A percentile compares a stretch with the other conserved stretches of the same genome.
phyloP scores from a whole-genome alignment of 345 rosid genomes.

The Aurinia saxatilis region DNA sequence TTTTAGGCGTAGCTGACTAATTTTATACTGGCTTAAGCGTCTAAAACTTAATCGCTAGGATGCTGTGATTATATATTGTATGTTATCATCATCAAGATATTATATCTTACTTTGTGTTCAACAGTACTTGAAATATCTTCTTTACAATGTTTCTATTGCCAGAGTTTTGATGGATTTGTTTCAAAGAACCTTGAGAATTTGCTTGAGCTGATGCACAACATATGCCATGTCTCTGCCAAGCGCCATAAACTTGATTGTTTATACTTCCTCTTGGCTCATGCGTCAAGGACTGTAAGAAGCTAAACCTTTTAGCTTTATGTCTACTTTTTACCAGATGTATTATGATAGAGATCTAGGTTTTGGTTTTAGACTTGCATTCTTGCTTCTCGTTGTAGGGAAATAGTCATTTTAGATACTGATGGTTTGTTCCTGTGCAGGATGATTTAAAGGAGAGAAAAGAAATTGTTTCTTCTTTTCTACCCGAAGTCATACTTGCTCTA shows the following conservation, averaged over 20 bases:
- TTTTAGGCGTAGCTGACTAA: constrained; percentile 3
- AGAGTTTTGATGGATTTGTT: constrained; percentile 54
- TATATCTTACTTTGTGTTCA: neutral
- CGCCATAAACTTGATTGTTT: constrained; percentile 89
- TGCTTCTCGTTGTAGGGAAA: neutral
- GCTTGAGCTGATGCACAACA: constrained; percentile 64
- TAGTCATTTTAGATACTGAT: neutral
- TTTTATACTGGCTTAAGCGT: neutral
- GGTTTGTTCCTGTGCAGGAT: constrained; percentile 35
- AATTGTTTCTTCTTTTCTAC: constrained; percentile 66
- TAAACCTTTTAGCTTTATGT: constrained; percentile 2
- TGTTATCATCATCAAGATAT: neutral
- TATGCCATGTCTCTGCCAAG: constrained; percentile 91
- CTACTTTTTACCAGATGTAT: constrained; percentile 4
- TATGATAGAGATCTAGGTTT: neutral
- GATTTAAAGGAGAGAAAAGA: constrained; percentile 46
- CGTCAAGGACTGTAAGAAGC: constrained; percentile 42
- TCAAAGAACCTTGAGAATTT: constrained; percentile 58
- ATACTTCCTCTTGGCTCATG: constrained; percentile 60
- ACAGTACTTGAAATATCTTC: constrained; percentile 1
- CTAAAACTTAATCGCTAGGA: neutral
- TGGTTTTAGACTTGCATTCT: neutral
- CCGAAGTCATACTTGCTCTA: constrained; percentile 80
- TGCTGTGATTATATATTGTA: neutral
- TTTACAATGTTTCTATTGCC: constrained; percentile 18